Evolutionary conservation across 495 filamentous ascomycete species (phyloP), one percentile per base, ranked within the genome.

Genomic region (Bacidia gigantensis): DNA sequence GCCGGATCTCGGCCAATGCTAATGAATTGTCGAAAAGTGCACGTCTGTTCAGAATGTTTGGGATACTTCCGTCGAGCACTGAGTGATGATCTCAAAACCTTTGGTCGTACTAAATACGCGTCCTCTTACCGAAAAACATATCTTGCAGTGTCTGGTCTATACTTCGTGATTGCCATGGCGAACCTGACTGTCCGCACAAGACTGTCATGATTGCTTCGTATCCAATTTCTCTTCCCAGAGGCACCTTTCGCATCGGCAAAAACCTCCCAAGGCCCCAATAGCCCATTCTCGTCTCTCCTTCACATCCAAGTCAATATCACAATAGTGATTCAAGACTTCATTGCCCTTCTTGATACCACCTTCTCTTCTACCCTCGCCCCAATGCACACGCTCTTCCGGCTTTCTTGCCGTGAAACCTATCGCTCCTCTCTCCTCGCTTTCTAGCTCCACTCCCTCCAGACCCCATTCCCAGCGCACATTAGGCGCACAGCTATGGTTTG

Each of bases 401-500:
- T 57, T 58, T 22, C 76, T 59, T 3, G 67, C 74, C 41, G 67
- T 62, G 60, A 95, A 83, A 11, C 78, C 78, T 66, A 95, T 93
- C 52, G 79, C 80, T 0, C 86, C 88, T 20, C 40, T 58, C n/a
- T 58, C 56, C 17, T 11, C 20, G 3, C 26, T n/a, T 29, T 21
- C 26, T 3, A 49, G 26, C 12, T 14, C 22, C 12, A 22, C 26
- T 3, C 35, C 26, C 29, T 49, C 47, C 11, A 26, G 23, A 17
- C 83, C 83, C 84, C 89, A 97, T 59, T 93, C 87, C 92, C 92
- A 98, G 1, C 74, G 71, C 44, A 96, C 87, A 67, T 94, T 95
- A 11, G 92, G 92, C 64, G 93, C 80, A 65, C 92, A 98, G 54
- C 83, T 84, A 65, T 98, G 93, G 55, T 98, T 98, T 12, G 89